A percentile compares a stretch with the other conserved stretches of the same genome.
phyloP scores from a whole-genome alignment of 106 monocot genomes.

The Triglochin maritima region DNA sequence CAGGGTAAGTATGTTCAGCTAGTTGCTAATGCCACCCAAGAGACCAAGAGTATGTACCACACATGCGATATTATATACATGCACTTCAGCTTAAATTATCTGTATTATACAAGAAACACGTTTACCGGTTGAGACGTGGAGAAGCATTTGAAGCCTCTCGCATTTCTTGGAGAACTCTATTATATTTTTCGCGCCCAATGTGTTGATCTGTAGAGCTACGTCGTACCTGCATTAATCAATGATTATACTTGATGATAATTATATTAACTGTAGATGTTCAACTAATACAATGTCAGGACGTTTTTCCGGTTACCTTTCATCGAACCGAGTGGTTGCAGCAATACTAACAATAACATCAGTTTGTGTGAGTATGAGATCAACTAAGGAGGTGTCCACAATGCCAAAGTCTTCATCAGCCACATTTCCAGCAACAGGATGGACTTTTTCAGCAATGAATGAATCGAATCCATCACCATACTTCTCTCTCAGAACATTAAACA shows the following conservation, averaged over 20 bases:
- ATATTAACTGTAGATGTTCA: background rate
- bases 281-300: background rate
- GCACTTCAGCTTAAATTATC: no score
- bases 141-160: conserved; percentile 5
- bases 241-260: no score
- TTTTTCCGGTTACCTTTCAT: conserved; percentile 1
- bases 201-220: conserved; percentile 7
- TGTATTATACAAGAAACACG: no score
- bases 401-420: background rate
- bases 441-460: background rate
- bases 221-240: conserved; percentile 5
- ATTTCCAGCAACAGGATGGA: background rate
- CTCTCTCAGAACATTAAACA: conserved; percentile 1
- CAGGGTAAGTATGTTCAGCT: no score
- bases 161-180: conserved; percentile 13
- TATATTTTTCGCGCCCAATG: conserved; percentile 1
- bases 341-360: conserved; percentile 1
- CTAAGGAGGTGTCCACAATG: background rate
- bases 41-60: no score
- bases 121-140: conserved; percentile 13
- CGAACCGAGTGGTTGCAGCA: conserved; percentile 3
- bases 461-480: background rate
- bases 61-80: no score
- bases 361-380: background rate
- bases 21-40: no score